These are phyloP conservation scores for Colletotrichum lupini DNA, from an alignment of 2,329 filamentous ascomycete genomes.

Conservation along the genomic window DNA sequence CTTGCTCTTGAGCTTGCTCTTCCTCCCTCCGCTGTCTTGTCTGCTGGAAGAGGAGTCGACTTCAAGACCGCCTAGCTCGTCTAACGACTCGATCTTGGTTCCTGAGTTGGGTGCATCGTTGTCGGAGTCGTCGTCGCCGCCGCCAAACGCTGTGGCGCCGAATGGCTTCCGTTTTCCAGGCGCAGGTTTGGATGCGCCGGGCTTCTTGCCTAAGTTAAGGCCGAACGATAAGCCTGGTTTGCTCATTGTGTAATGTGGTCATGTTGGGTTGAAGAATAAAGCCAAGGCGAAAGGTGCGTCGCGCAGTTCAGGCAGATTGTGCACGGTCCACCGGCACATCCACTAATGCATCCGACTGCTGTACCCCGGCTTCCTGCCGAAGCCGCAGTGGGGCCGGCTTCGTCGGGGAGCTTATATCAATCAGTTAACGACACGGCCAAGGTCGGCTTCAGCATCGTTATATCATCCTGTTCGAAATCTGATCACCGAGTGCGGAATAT, in stretches of 20 bases:
- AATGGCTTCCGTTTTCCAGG: slow-evolving; percentile 67
- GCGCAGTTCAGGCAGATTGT: not conserved
- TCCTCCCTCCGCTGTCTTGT: slow-evolving; percentile 41
- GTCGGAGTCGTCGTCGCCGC: slow-evolving; percentile 65
- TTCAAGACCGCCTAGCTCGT: slow-evolving; percentile 66
- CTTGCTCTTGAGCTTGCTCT: slow-evolving; percentile 50
- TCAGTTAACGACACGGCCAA: not conserved
- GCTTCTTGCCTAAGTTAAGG: slow-evolving; percentile 71
- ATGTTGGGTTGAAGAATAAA: not conserved
- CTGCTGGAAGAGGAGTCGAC: slow-evolving; percentile 43
- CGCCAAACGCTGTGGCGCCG: slow-evolving; percentile 38
- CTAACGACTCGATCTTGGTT: slow-evolving; percentile 65
- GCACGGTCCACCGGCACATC: slow-evolving; percentile 16
- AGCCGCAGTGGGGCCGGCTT: not conserved
- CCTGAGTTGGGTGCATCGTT: slow-evolving; percentile 53
- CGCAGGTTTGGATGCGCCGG: slow-evolving; percentile 58
- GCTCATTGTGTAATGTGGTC: slow-evolving; percentile 49
- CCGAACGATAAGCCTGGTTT: slow-evolving; percentile 64
- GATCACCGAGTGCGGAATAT: not conserved
- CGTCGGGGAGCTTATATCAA: not conserved
- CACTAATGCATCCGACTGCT: slow-evolving; percentile 1
- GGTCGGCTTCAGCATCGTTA: not conserved
- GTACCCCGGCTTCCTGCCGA: slow-evolving; percentile 1
- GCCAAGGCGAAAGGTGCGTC: not conserved
- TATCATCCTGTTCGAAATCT: not conserved